Conservation (phyloP, 257 asterid genomes). For the Linaria vulgaris region DNA sequence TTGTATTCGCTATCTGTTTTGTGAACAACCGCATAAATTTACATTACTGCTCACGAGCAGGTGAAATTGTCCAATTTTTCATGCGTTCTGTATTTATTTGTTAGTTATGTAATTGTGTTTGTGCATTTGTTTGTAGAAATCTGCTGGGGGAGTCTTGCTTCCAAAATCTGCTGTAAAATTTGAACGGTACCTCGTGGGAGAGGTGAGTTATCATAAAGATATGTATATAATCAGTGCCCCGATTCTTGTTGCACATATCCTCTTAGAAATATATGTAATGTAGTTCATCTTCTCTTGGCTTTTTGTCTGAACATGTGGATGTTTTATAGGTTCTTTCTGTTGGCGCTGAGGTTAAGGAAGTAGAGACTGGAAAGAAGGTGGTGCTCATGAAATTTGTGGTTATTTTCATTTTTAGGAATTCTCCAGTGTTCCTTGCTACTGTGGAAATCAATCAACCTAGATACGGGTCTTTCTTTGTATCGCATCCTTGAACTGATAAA, state of each 20-base stretch:
- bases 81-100: not conserved
- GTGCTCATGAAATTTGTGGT: not conserved
- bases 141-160: constrained; percentile 92
- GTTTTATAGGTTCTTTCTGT: constrained; percentile 62
- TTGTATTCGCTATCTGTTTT: not conserved
- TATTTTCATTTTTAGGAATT: not conserved
- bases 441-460: not conserved
- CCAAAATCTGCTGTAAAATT: constrained; percentile 90
- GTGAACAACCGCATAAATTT: not conserved
- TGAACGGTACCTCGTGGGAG: constrained; percentile 87
- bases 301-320: not conserved
- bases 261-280: not conserved
- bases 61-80: not conserved
- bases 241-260: not conserved
- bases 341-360: constrained; percentile 65
- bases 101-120: not conserved
- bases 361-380: constrained; percentile 81
- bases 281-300: not conserved
- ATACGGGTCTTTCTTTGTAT: not conserved
- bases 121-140: constrained; percentile 70
- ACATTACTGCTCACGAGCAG: not conserved
- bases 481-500: constrained; percentile 1
- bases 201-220: constrained; percentile 44
- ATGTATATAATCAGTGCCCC: not conserved
- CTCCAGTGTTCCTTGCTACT: not conserved